A percentile compares a stretch with the other conserved stretches of the same genome.
phyloP scores from a whole-genome alignment of 2,329 filamentous ascomycete genomes.

The Ophiostoma himal-ulmi region DNA sequence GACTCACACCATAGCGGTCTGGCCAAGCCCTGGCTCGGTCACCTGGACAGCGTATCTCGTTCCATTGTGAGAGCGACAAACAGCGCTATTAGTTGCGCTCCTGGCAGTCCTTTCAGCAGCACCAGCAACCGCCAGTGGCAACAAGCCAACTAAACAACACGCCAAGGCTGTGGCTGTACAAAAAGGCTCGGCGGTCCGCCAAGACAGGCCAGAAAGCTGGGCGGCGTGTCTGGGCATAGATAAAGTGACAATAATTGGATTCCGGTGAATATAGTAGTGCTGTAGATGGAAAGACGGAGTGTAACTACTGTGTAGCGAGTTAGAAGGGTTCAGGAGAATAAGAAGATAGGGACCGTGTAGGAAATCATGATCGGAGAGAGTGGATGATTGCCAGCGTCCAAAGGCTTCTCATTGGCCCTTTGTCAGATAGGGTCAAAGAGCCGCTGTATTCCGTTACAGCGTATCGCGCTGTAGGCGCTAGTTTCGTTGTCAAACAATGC shows the following conservation, averaged over 20 bases:
- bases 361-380: background rate
- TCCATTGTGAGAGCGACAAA: background rate
- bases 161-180: conserved; percentile 14
- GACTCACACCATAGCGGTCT: background rate
- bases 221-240: conserved; percentile 7
- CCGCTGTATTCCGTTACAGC: background rate
- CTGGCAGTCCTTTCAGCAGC: too few relatives aligned
- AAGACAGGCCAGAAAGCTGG: conserved; percentile 14
- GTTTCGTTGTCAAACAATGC: background rate
- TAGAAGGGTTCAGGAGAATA: background rate
- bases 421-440: background rate
- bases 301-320: too few relatives aligned
- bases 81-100: background rate
- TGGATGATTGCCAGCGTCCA: background rate
- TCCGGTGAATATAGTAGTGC: background rate
- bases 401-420: background rate
- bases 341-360: background rate
- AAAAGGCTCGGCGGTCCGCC: conserved; percentile 11
- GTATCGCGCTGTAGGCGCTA: background rate
- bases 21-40: conserved; percentile 2
- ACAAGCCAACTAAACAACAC: background rate
- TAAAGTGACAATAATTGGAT: background rate
- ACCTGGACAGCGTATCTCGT: background rate
- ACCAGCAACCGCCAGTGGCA: background rate
- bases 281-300: background rate